Percentiles rank a stretch among this genome's conserved stretches.
Evolutionary conservation across 2,329 filamentous ascomycete species (phyloP).

Genomic region (Penicillium corylophilum): DNA sequence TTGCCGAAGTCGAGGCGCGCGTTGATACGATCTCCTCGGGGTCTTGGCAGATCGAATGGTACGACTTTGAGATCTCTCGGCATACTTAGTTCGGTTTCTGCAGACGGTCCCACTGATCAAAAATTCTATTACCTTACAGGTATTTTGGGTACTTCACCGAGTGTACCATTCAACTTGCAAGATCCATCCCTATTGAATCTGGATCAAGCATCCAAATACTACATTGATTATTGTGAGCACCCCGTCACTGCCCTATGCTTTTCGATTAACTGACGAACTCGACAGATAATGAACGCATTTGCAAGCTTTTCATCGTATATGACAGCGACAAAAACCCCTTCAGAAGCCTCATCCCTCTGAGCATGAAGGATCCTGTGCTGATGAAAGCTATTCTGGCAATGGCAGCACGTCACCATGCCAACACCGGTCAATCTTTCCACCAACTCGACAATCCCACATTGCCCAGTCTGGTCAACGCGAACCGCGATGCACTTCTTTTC

Average conservation of each 20-base stretch:
- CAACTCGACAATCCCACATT: constrained; percentile 8
- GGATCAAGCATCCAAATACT: constrained; percentile 26
- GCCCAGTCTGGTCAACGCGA: constrained; percentile 14
- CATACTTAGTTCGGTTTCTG: neutral
- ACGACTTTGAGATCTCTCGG: neutral
- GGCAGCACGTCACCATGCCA: constrained; percentile 36
- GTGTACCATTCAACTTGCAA: constrained; percentile 12
- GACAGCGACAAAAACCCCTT: constrained; percentile 38
- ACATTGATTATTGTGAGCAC: constrained; percentile 35
- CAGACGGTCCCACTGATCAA: neutral
- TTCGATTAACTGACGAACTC: neutral
- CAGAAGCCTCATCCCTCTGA: constrained; percentile 31
- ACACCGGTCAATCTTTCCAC: constrained; percentile 26
- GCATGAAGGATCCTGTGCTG: constrained; percentile 27
- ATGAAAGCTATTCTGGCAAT: constrained; percentile 35
- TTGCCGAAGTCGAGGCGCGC: neutral
- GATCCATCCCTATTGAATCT: constrained; percentile 12
- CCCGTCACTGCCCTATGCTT: too few relatives aligned
- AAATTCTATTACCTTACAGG: neutral
- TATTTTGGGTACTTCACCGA: neutral
- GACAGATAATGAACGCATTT: constrained; percentile 37
- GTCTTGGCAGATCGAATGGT: neutral
- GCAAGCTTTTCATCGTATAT: constrained; percentile 37
- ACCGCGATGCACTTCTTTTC: constrained; percentile 32
- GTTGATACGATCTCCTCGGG: neutral